Conservation (phyloP, 1,284 basidiomycete genomes). For the Earliella scabrosa region DNA sequence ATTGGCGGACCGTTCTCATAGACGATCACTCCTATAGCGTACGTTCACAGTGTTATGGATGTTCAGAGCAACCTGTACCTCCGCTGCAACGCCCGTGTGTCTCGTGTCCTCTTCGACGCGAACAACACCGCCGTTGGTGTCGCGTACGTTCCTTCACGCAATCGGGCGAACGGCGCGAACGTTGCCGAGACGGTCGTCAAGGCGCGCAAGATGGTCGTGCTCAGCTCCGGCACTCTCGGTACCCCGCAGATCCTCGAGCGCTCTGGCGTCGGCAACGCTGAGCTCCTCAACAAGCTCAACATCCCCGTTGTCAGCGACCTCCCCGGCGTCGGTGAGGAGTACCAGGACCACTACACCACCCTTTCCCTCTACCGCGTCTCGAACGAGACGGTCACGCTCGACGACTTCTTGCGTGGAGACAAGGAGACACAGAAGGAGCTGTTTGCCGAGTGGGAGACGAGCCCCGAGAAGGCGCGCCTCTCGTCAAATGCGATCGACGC, state of each 20-base stretch:
- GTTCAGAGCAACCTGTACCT: slow-evolving; percentile 66
- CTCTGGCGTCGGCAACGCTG: slow-evolving; percentile 65
- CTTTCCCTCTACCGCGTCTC: slow-evolving; percentile 69
- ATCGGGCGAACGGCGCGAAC: slow-evolving; percentile 56
- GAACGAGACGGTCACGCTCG: slow-evolving; percentile 63
- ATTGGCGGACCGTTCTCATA: too few species aligned
- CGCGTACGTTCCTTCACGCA: slow-evolving; percentile 67
- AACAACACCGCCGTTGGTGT: slow-evolving; percentile 73
- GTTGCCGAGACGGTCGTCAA: slow-evolving; percentile 63
- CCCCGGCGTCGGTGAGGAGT: slow-evolving; percentile 73
- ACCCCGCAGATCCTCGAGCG: slow-evolving; percentile 75
- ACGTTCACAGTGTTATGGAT: slow-evolving; percentile 76
- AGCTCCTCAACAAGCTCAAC: slow-evolving; percentile 57
- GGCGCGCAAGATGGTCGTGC: slow-evolving; percentile 67
- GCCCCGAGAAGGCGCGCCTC: slow-evolving; percentile 69
- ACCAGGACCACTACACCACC: slow-evolving; percentile 77
- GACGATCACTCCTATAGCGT: slow-evolving; percentile 53
- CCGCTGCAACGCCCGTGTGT: slow-evolving; percentile 64
- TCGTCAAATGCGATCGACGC: slow-evolving; percentile 76
- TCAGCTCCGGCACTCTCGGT: slow-evolving; percentile 69
- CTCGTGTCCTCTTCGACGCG: slow-evolving; percentile 74
- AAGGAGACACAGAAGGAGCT: slow-evolving; percentile 60
- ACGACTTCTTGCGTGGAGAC: slow-evolving; percentile 73
- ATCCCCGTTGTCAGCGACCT: slow-evolving; percentile 70
- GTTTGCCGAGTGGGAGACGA: slow-evolving; percentile 70